Evolutionary conservation across 352 stramenopile species (phyloP).

Genomic region (Phytophthora meadii): DNA sequence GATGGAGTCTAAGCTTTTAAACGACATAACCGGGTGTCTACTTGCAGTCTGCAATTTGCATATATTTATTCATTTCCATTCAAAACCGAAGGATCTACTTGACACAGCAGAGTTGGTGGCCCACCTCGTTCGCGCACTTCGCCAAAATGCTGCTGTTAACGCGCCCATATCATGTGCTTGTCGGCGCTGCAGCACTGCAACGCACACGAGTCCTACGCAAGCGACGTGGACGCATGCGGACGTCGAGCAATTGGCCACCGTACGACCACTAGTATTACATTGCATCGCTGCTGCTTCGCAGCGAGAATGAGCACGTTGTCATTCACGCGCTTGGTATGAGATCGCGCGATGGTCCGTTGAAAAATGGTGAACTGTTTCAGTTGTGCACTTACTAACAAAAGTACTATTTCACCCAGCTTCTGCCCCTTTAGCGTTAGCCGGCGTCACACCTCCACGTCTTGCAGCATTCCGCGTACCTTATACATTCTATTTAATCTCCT

Average conservation of each 20-base stretch:
- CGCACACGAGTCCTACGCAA: no score
- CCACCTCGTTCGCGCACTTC: no score
- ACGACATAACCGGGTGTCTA: not conserved
- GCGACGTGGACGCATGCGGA: not conserved
- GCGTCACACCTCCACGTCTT: not conserved
- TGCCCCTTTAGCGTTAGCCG: not conserved
- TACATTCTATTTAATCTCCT: not conserved
- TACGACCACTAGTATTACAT: not conserved
- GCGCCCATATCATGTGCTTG: no score
- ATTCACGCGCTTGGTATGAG: not conserved
- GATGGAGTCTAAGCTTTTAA: conserved; percentile 16
- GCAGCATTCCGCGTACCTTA: not conserved
- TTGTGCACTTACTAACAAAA: not conserved
- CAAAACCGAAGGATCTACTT: no score
- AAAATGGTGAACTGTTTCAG: not conserved
- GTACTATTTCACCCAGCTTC: conserved; percentile 4
- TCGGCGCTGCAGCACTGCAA: no score
- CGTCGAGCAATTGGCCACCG: not conserved
- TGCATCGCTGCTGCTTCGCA: not conserved
- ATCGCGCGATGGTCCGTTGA: not conserved
- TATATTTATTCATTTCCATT: no score
- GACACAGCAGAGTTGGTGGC: no score
- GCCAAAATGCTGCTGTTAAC: no score
- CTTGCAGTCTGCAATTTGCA: not conserved
- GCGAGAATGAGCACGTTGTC: not conserved